These are phyloP conservation scores for Epichloe aotearoae DNA, from an alignment of 2,329 filamentous ascomycete species.

Conservation along the genomic window DNA sequence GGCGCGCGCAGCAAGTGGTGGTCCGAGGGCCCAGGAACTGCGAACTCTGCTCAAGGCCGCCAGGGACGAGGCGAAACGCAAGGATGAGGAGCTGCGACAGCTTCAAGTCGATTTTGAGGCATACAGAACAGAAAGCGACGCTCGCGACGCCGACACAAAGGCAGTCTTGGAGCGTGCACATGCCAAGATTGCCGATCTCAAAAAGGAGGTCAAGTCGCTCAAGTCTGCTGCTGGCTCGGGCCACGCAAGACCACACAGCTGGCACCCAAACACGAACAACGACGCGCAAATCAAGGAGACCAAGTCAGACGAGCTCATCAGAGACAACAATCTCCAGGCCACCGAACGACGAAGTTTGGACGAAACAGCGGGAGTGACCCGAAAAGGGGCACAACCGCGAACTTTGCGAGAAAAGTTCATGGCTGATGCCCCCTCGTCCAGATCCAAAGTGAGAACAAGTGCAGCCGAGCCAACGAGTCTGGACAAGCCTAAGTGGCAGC, in stretches of 20 bases:
- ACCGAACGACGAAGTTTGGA: conserved; percentile 3
- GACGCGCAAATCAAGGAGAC: conserved; percentile 7
- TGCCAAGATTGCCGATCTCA: conserved; percentile 41
- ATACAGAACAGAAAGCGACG: conserved; percentile 39
- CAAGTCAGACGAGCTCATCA: conserved; percentile 8
- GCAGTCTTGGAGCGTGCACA: conserved; percentile 43
- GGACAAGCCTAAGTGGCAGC: conserved; percentile 26
- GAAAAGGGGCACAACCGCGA: conserved; percentile 8
- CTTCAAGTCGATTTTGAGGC: conserved; percentile 39
- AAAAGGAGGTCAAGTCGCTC: conserved; percentile 37
- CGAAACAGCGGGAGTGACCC: conserved; percentile 6
- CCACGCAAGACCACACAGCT: conserved; percentile 15
- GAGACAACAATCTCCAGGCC: background rate
- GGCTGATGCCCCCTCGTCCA: conserved; percentile 14
- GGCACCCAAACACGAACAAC: conserved; percentile 13
- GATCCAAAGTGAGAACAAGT: conserved; percentile 6
- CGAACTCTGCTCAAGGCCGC: conserved; percentile 28
- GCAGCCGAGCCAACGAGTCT: conserved; percentile 15
- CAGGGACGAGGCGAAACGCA: conserved; percentile 31
- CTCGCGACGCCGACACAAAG: conserved; percentile 40
- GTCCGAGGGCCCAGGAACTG: conserved; percentile 22
- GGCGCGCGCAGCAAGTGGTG: conserved; percentile 23
- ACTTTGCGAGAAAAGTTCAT: conserved; percentile 23
- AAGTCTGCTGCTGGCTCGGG: conserved; percentile 17
- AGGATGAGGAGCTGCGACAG: conserved; percentile 35